These are phyloP conservation scores for Erythrophleum ivorense DNA, from an alignment of 331 rosid genomes.

Conservation along the genomic window DNA sequence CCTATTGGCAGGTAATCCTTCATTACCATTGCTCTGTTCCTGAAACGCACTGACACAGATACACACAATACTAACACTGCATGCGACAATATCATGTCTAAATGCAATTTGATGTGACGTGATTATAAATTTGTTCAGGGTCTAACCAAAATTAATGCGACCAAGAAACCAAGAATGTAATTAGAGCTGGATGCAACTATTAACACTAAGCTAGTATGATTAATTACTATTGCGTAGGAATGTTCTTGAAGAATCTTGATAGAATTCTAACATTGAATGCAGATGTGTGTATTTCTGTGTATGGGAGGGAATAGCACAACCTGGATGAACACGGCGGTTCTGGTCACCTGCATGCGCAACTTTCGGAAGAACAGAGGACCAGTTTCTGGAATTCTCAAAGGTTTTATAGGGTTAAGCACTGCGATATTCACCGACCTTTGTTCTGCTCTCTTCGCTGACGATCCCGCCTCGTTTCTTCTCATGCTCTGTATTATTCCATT, in stretches of 20 bases:
- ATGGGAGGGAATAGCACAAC: slow-evolving; percentile 98
- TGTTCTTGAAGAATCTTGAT: too few species aligned
- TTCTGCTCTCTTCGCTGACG: slow-evolving; percentile 64
- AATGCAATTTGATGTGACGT: too few species aligned
- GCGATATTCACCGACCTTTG: slow-evolving; percentile 88
- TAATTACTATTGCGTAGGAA: too few species aligned
- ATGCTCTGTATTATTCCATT: slow-evolving; percentile 76
- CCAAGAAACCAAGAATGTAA: too few species aligned
- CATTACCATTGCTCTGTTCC: not conserved
- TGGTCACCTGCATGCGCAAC: slow-evolving; percentile 68
- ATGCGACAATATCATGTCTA: too few species aligned
- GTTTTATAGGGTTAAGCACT: slow-evolving; percentile 89
- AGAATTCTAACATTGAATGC: not conserved
- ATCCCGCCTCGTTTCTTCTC: slow-evolving; percentile 70
- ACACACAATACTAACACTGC: too few species aligned
- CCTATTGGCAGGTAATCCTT: slow-evolving; percentile 80
- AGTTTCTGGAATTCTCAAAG: slow-evolving; percentile 87
- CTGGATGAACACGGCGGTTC: slow-evolving; percentile 87
- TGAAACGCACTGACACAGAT: too few species aligned
- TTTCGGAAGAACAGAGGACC: slow-evolving; percentile 74
- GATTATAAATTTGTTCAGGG: too few species aligned
- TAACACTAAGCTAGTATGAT: too few species aligned
- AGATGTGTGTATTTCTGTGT: slow-evolving; percentile 89
- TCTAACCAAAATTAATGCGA: too few species aligned
- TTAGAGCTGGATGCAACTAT: too few species aligned